These are phyloP conservation scores for Lolium rigidum DNA, from an alignment of 176 grass and related monocot species.

Conservation along the genomic window DNA sequence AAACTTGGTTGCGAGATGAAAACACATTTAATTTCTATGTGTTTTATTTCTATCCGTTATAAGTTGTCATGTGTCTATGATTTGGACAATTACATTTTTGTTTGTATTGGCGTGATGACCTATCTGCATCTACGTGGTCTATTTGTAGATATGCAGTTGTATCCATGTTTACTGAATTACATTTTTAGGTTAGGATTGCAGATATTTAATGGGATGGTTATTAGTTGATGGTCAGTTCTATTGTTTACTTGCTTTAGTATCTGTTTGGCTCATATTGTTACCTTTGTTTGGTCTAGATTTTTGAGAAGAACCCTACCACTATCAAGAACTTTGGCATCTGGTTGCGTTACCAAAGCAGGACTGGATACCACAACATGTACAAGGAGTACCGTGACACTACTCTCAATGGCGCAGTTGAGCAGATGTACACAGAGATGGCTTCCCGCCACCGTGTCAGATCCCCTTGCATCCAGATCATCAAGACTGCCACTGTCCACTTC, in stretches of 20 bases:
- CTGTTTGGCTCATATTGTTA: not conserved
- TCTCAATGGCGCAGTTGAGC: constrained; percentile 75
- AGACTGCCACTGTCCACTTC: constrained; percentile 62
- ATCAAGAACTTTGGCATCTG: constrained; percentile 85
- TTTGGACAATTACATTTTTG: not conserved
- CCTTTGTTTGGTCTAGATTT: constrained; percentile 53
- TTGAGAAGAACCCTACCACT: constrained; percentile 69
- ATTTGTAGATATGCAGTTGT: too few species aligned
- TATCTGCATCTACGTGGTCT: too few species aligned
- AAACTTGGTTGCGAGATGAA: not conserved
- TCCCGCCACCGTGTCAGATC: constrained; percentile 66
- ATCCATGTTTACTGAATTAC: not conserved
- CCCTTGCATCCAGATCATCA: constrained; percentile 81
- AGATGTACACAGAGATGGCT: constrained; percentile 84
- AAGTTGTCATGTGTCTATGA: not conserved
- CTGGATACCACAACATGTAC: constrained; percentile 85
- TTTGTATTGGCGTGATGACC: not conserved
- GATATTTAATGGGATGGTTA: not conserved
- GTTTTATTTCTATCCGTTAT: not conserved
- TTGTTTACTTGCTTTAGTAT: not conserved
- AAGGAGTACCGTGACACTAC: constrained; percentile 78
- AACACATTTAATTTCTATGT: not conserved
- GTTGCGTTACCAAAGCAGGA: constrained; percentile 71
- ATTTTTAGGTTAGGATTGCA: not conserved
- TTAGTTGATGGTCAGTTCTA: not conserved